Evolutionary conservation across 1,284 basidiomycete genomes (phyloP), one percentile per base, ranked within the genome.

Genomic region (Tilletia horrida): DNA sequence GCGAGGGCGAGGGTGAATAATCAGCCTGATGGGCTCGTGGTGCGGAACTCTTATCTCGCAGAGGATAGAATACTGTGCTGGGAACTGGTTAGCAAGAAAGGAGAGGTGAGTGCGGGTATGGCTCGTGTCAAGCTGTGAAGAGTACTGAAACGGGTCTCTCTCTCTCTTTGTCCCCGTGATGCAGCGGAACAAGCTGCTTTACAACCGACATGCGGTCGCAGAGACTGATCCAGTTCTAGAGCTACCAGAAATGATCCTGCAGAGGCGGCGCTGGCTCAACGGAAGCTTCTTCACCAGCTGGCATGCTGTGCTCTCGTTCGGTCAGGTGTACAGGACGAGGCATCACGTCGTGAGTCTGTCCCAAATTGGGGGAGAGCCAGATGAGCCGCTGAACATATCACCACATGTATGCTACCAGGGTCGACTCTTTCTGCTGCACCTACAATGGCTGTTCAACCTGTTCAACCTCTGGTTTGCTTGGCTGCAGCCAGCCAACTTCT

Each of bases 141-240:
- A n/a, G 21, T 31, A 27, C 21, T 52, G 3, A 52, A 3, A 23
- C 1, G n/a, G n/a, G 2, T 25, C 23, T 1, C 14, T 23, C 23
- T 11, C 14, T 27, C 21, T 52, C 6, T 40, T 6, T 11, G 11
- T 6, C 4, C 35, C 35, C 35, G n/a, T n/a, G n/a, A n/a, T n/a
- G 47, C 47, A 52, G 55, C 35, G 55, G 57, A 96, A 93, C 93
- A 88, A 90, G 65, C 82, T 96, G 77, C 91, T 94, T 83, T 96
- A 94, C 74, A 92, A 93, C 82, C 93, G 95, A 80, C 91, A 90
- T 1, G 91, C 93, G 0, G 91, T 91, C 74, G 92, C 89, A 3
- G 86, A 91, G n/a, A 94, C 92, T 2, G 93, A 93, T 81, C 91
- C 93, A 1, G 91, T 92, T 27, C 87, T 88, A n/a, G 85, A 86